phyloP scores from a whole-genome alignment of 805 yeast species.

The Lipomyces oligophaga region DNA sequence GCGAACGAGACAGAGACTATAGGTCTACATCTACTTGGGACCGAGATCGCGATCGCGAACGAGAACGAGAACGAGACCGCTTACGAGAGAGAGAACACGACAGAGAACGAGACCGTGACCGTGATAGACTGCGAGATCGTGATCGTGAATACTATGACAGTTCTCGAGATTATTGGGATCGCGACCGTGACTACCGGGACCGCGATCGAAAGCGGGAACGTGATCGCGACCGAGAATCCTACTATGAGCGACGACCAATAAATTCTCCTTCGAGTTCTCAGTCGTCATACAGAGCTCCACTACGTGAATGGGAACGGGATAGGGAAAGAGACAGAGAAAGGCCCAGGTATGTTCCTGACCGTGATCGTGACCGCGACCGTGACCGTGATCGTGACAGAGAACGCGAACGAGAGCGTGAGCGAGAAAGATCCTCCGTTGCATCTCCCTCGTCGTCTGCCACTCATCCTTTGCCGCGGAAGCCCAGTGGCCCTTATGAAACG shows the following conservation, averaged over 20 bases:
- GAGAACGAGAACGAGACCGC: slow-evolving; percentile 10
- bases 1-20: slow-evolving; percentile 9
- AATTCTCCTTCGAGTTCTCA: no score
- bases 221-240: no score
- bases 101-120: slow-evolving; percentile 9
- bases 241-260: background rate
- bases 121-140: slow-evolving; percentile 13
- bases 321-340: slow-evolving; percentile 5
- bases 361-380: slow-evolving; percentile 4
- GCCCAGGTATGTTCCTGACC: background rate
- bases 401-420: slow-evolving; percentile 2
- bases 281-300: no score
- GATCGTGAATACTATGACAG: slow-evolving; percentile 16
- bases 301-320: slow-evolving; percentile 11
- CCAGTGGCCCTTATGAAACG: no score
- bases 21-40: slow-evolving; percentile 5
- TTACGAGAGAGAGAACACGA: slow-evolving; percentile 12
- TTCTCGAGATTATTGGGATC: slow-evolving; percentile 9
- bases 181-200: slow-evolving; percentile 11
- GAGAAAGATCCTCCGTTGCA: background rate
- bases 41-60: slow-evolving; percentile 15
- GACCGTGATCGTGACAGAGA: slow-evolving; percentile 17
- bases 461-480: no score
- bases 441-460: background rate
- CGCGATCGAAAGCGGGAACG: slow-evolving; percentile 13